A percentile compares a stretch with the other conserved stretches of the same genome.
Conservation (phyloP, 202 grass and related monocot species). For the Musa balbisiana region DNA sequence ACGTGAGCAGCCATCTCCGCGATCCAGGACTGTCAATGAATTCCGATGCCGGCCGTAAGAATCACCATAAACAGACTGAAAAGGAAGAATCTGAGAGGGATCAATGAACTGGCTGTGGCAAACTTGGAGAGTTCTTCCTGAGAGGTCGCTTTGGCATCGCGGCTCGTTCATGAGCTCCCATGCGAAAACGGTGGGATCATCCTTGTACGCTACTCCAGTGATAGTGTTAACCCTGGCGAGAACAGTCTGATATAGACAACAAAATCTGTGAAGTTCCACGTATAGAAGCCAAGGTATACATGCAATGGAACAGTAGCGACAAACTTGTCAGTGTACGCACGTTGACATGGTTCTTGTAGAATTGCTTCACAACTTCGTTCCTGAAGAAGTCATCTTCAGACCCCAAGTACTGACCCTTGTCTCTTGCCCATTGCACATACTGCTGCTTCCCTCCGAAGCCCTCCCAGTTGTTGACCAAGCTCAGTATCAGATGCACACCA, state of each 20-base stretch:
- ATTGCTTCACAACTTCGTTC: slow-evolving; percentile 35
- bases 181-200: slow-evolving; percentile 47
- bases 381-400: slow-evolving; percentile 48
- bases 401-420: slow-evolving; percentile 23
- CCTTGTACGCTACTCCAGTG: slow-evolving; percentile 44
- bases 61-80: too few relatives aligned
- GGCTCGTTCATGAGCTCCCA: slow-evolving; percentile 86
- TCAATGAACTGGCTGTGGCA: too few relatives aligned
- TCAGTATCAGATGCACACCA: slow-evolving; percentile 46
- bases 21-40: background rate
- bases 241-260: slow-evolving; percentile 24
- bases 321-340: background rate
- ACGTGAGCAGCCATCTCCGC: slow-evolving; percentile 9
- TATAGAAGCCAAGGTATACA: too few relatives aligned
- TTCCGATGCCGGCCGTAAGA: too few relatives aligned
- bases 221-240: slow-evolving; percentile 51
- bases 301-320: too few relatives aligned
- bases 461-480: slow-evolving; percentile 46
- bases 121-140: slow-evolving; percentile 41
- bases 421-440: slow-evolving; percentile 50
- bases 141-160: slow-evolving; percentile 36
- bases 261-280: too few relatives aligned
- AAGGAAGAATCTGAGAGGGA: background rate
- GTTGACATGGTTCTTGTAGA: slow-evolving; percentile 63
- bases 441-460: slow-evolving; percentile 45